A percentile compares a stretch with the other conserved stretches of the same genome.
Evolutionary conservation across 305 asterid genomes (phyloP).

Genomic region (Fraxinus velutina): DNA sequence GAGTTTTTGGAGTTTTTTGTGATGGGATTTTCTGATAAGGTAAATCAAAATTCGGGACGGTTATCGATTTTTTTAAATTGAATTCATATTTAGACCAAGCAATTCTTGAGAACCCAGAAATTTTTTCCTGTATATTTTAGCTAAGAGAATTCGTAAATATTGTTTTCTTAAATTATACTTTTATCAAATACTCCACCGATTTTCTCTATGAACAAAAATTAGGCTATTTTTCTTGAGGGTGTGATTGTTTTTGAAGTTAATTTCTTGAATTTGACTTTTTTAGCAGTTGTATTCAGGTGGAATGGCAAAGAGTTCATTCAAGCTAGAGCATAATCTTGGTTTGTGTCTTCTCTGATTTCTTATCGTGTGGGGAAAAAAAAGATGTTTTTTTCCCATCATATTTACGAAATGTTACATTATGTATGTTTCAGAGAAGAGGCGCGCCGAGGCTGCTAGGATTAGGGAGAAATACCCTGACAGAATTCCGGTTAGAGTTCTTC

Average conservation of each 20-base stretch:
- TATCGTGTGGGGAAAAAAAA: neutral
- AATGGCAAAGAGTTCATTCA: constrained; percentile 29
- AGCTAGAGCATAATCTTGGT: constrained; percentile 30
- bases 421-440: constrained; percentile 27
- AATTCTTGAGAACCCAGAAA: neutral
- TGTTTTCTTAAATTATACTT: neutral
- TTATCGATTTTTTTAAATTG: neutral
- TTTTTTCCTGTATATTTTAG: neutral
- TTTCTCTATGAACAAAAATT: neutral
- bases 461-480: constrained; percentile 39
- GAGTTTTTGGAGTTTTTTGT: neutral
- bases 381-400: neutral
- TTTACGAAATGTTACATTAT: neutral
- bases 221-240: neutral
- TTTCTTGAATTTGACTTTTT: neutral
- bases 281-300: constrained; percentile 4
- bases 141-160: neutral
- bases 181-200: neutral
- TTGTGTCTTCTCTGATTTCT: neutral
- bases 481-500: constrained; percentile 28
- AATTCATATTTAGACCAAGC: neutral
- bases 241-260: neutral
- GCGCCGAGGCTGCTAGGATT: constrained; percentile 35
- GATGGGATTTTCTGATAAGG: neutral
- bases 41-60: neutral